Evolutionary conservation across 1,139 yeast genomes (phyloP).

Genomic region (Meyerozyma smithsonii): DNA sequence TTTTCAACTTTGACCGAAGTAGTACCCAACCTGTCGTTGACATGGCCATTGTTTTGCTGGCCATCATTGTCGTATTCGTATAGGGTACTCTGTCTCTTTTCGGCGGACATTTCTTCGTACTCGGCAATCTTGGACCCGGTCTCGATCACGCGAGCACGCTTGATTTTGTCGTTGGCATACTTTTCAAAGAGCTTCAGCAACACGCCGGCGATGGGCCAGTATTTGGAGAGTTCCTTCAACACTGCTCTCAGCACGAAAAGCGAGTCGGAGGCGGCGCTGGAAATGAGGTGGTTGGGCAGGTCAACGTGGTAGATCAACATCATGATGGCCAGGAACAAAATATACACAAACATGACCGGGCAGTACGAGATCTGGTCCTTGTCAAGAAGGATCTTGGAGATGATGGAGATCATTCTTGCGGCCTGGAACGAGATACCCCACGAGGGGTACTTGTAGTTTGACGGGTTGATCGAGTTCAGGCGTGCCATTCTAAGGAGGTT

Average conservation of each 20-base stretch:
- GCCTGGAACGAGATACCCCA: conserved; percentile 88
- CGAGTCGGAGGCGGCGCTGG: conserved; percentile 57
- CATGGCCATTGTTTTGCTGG: conserved; percentile 3
- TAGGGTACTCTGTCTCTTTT: conserved; percentile 16
- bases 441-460: conserved; percentile 61
- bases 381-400: conserved; percentile 54
- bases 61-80: conserved; percentile 14
- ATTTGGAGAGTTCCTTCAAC: conserved; percentile 47
- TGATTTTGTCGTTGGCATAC: conserved; percentile 41
- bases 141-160: conserved; percentile 42
- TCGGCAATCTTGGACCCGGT: conserved; percentile 35
- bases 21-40: conserved; percentile 6
- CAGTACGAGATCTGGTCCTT: conserved; percentile 49
- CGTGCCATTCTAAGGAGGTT: conserved; percentile 54
- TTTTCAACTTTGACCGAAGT: neutral
- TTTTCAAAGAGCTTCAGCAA: conserved; percentile 40
- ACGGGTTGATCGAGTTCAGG: conserved; percentile 37
- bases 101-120: conserved; percentile 30
- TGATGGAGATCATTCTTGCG: conserved; percentile 71
- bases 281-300: conserved; percentile 51
- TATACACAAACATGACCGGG: conserved; percentile 53
- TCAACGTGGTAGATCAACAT: conserved; percentile 75
- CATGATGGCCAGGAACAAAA: conserved; percentile 64
- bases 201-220: conserved; percentile 42
- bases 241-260: conserved; percentile 49